These are phyloP conservation scores for Cyanidioschyzon merolae DNA, from an alignment of 23 red algal genomes.

Conservation along the genomic window DNA sequence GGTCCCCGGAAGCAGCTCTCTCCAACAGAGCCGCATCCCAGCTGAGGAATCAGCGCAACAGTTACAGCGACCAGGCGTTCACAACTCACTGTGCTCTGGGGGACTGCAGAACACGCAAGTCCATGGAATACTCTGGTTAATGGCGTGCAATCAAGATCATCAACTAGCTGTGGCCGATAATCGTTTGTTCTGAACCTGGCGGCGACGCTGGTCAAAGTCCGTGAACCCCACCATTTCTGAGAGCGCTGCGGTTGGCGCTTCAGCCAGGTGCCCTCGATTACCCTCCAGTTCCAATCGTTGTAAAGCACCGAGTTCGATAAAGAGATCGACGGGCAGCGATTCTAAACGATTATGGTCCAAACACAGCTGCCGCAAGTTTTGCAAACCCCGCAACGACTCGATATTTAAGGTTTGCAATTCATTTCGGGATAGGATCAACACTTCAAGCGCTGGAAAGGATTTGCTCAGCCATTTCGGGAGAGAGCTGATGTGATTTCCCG, in stretches of 20 bases:
- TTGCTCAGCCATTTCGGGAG: neutral
- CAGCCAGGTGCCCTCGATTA: neutral
- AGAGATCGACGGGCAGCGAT: neutral
- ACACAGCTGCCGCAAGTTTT: neutral
- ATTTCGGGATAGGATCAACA: neutral
- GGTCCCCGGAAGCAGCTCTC: no score
- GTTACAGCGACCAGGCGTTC: no score
- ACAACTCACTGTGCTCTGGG: no score
- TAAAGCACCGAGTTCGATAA: neutral
- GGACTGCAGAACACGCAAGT: no score
- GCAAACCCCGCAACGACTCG: neutral
- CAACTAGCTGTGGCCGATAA: neutral
- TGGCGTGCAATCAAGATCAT: no score
- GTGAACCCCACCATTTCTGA: neutral
- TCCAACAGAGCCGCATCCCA: no score
- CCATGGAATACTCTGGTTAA: no score
- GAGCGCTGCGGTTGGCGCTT: neutral
- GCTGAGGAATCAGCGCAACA: no score
- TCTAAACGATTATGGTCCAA: neutral
- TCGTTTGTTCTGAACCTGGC: neutral
- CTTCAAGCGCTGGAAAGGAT: neutral
- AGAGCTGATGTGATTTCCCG: neutral
- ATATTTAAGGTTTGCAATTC: neutral
- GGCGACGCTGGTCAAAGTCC: constrained; percentile 4
- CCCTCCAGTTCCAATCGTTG: neutral